Conservation (phyloP, 768 basidiomycete species). For the Gloeophyllum trabeum region DNA sequence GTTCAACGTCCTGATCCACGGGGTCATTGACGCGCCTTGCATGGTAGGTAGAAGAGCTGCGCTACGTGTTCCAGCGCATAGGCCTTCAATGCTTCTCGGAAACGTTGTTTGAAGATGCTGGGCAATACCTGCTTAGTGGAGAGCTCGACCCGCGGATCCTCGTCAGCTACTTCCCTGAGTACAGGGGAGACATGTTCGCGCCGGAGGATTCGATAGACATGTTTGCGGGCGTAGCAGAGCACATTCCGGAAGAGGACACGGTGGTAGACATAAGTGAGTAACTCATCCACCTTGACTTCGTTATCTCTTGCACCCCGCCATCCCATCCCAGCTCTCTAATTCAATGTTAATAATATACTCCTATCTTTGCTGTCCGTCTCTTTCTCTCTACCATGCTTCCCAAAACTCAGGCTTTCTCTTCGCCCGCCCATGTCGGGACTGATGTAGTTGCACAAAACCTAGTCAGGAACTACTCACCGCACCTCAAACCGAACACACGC, state of each 20-base stretch:
- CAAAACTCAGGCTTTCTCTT: conserved; percentile 8
- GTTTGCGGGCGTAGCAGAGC: conserved; percentile 64
- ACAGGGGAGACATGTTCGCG: conserved; percentile 55
- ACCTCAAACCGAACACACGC: conserved; percentile 60
- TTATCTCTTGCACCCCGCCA: conserved; percentile 16
- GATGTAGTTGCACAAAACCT: conserved; percentile 79
- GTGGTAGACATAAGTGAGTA: conserved; percentile 85
- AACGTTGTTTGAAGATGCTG: conserved; percentile 78
- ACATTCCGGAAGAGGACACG: conserved; percentile 55
- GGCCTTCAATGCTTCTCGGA: conserved; percentile 72
- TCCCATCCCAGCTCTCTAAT: neutral
- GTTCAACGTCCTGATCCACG: conserved; percentile 3
- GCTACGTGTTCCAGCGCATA: conserved; percentile 72
- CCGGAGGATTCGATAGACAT: conserved; percentile 49
- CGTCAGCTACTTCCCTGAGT: conserved; percentile 67
- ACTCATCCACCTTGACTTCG: conserved; percentile 12
- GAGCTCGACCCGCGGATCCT: conserved; percentile 78
- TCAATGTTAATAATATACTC: neutral
- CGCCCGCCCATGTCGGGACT: conserved; percentile 48
- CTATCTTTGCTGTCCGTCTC: neutral
- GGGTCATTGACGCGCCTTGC: neutral
- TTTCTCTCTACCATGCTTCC: neutral
- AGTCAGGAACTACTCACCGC: conserved; percentile 88
- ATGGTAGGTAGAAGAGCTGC: conserved; percentile 51
- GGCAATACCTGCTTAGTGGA: conserved; percentile 65